Evolutionary conservation across 2,329 filamentous ascomycete genomes (phyloP).

Genomic region (Venturia nashicola): DNA sequence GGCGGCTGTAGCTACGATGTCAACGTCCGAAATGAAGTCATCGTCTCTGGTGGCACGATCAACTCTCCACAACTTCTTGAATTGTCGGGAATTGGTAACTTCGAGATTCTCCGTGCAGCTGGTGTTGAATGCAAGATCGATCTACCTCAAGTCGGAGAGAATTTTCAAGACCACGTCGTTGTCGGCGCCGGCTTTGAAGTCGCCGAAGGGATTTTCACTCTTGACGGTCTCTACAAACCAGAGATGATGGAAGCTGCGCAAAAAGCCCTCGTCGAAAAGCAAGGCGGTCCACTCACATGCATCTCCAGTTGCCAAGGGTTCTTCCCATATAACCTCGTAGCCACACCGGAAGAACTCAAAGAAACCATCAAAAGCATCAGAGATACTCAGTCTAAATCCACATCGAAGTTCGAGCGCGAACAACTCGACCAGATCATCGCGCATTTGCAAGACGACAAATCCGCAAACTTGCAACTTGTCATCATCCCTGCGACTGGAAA

Average conservation of each 20-base stretch:
- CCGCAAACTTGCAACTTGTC: not conserved
- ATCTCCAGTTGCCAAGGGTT: constrained; percentile 9
- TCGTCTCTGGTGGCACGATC: constrained; percentile 8
- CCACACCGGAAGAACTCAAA: not conserved
- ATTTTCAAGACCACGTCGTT: constrained; percentile 7
- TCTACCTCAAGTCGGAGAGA: constrained; percentile 7
- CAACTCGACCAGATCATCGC: constrained; percentile 10
- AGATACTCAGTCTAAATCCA: not conserved
- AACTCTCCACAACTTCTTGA: constrained; percentile 8
- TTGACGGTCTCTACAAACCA: not conserved
- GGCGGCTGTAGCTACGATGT: not conserved
- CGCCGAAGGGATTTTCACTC: not conserved
- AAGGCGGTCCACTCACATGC: not conserved
- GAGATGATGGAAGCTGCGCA: not conserved
- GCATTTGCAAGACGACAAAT: not conserved
- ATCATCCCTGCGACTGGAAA: not conserved
- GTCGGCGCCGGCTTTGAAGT: not conserved
- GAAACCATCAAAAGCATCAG: not conserved
- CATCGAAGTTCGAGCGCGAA: constrained; percentile 7
- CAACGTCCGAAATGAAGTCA: constrained; percentile 6
- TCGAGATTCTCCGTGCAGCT: not conserved
- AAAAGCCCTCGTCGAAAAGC: not conserved
- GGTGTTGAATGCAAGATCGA: constrained; percentile 6
- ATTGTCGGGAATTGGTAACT: constrained; percentile 8
- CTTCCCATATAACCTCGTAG: constrained; percentile 6